Evolutionary conservation across 805 yeast genomes (phyloP), one percentile per base, ranked within the genome.

Genomic region (Debaryomyces maramus): DNA sequence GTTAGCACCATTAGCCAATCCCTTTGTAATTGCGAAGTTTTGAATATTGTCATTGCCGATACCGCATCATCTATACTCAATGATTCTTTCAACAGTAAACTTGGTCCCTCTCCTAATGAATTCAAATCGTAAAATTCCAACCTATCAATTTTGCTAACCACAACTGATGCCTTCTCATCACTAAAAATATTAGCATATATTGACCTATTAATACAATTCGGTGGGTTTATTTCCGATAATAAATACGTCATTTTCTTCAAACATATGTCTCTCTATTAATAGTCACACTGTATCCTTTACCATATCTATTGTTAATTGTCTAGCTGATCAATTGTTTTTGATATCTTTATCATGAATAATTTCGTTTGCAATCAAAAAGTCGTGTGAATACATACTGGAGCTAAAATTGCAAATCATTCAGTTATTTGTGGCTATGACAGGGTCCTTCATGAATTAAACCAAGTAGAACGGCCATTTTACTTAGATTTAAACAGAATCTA

Each of bases 191-290:
- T 36, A 15, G 49, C 45, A 30, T 37, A 38, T 10, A 54, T 22
- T 5, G 56, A 51, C 6, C 36, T 33, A 14, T 34, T 34, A 6
- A 47, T 42, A 28, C 50, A 33, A 37, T 50, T 43, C 14, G 55
- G 52, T 8, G 34, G 40, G 30, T 36, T 44, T 14, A 53, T 22
- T 35, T 56, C 59, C 9, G 56, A 45, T 27, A 58, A 20, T 9
- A 55, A 39, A 39, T 46, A 49, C 42, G 47, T 50, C 46, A 45
- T 46, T 18, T n/a, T n/a, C n/a, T n/a, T n/a, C n/a, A n/a, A n/a
- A n/a, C n/a, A n/a, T n/a, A n/a, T n/a, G n/a, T n/a, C n/a, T n/a
- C n/a, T n/a, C n/a, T n/a, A n/a, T n/a, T n/a, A n/a, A n/a, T n/a
- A n/a, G n/a, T n/a, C n/a, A n/a, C n/a, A n/a, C n/a, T n/a, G n/a